phyloP scores from a whole-genome alignment of 2,329 filamentous ascomycete genomes.

The Falciphora oryzae region DNA sequence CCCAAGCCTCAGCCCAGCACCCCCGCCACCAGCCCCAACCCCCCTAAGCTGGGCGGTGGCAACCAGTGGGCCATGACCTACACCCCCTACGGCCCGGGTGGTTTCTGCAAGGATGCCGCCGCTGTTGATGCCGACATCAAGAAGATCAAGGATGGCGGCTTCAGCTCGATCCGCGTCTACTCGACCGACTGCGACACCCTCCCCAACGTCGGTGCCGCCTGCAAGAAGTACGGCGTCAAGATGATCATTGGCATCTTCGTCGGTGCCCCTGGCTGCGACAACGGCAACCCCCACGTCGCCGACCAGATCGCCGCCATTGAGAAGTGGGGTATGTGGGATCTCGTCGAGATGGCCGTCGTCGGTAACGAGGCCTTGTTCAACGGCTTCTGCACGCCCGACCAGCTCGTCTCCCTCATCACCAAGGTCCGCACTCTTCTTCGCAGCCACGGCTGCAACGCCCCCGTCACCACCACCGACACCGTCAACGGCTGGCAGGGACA shows the following conservation, averaged over 20 bases:
- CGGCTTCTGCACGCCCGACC: slow-evolving; percentile 54
- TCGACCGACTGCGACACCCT: slow-evolving; percentile 86
- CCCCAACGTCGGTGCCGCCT: slow-evolving; percentile 65
- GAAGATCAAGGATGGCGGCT: slow-evolving; percentile 58
- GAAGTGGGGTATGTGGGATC: slow-evolving; percentile 65
- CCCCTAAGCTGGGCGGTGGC: slow-evolving; percentile 34
- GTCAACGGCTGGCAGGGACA: slow-evolving; percentile 68
- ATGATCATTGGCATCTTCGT: slow-evolving; percentile 89
- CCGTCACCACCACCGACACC: slow-evolving; percentile 81
- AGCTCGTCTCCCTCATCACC: slow-evolving; percentile 66
- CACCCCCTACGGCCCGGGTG: slow-evolving; percentile 61
- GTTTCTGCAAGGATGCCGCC: slow-evolving; percentile 58
- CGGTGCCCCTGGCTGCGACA: slow-evolving; percentile 55
- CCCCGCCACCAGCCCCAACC: slow-evolving; percentile 19
- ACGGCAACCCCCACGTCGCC: slow-evolving; percentile 54
- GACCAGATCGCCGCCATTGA: slow-evolving; percentile 70
- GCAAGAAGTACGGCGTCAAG: slow-evolving; percentile 60
- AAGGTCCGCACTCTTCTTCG: slow-evolving; percentile 59
- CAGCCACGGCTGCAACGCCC: slow-evolving; percentile 62
- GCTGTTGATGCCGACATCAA: slow-evolving; percentile 57
- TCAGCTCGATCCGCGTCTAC: slow-evolving; percentile 75
- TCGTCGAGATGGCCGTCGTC: slow-evolving; percentile 75
- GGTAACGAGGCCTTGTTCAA: slow-evolving; percentile 90
- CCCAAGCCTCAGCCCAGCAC: slow-evolving; percentile 12
- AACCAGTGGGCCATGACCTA: slow-evolving; percentile 73